phyloP scores from a whole-genome alignment of 2,329 filamentous ascomycete genomes.

The Elsinoe australis region DNA sequence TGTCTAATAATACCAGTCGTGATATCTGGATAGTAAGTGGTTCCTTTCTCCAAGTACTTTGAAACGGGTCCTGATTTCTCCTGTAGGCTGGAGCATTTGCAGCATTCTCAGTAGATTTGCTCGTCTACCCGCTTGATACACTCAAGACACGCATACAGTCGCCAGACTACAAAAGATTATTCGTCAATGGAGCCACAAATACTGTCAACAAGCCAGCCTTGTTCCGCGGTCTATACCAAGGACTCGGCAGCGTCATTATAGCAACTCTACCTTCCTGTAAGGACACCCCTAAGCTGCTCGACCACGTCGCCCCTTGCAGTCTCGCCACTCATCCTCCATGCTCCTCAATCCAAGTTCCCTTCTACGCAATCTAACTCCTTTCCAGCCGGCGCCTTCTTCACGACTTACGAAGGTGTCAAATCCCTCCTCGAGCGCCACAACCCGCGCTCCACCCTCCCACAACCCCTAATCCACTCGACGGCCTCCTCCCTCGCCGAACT shows the following conservation, averaged over 20 bases:
- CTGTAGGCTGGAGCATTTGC: conserved; percentile 71
- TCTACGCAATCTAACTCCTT: conserved; percentile 21
- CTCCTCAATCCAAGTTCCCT: neutral
- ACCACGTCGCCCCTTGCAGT: no score
- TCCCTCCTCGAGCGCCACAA: conserved; percentile 44
- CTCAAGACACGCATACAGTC: conserved; percentile 82
- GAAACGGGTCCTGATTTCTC: neutral
- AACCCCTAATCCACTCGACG: conserved; percentile 61
- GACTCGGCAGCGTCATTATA: conserved; percentile 74
- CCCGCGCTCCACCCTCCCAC: conserved; percentile 54
- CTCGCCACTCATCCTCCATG: neutral
- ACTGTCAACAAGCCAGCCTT: conserved; percentile 48
- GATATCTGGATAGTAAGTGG: conserved; percentile 51
- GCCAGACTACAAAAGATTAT: conserved; percentile 62
- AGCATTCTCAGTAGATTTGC: conserved; percentile 75
- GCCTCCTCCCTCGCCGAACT: conserved; percentile 73
- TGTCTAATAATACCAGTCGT: conserved; percentile 46
- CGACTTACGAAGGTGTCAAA: conserved; percentile 76
- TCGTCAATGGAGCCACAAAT: conserved; percentile 50
- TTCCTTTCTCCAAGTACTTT: neutral
- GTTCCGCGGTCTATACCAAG: conserved; percentile 75
- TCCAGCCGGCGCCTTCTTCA: conserved; percentile 77
- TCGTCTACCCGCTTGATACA: conserved; percentile 83
- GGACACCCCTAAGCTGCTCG: no score
- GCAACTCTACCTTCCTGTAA: conserved; percentile 80